Percentiles rank a stretch among this genome's conserved stretches.
These are phyloP conservation scores for Aspergillus floridensis DNA, from an alignment of 2,329 filamentous ascomycete genomes.

Conservation along the genomic window DNA sequence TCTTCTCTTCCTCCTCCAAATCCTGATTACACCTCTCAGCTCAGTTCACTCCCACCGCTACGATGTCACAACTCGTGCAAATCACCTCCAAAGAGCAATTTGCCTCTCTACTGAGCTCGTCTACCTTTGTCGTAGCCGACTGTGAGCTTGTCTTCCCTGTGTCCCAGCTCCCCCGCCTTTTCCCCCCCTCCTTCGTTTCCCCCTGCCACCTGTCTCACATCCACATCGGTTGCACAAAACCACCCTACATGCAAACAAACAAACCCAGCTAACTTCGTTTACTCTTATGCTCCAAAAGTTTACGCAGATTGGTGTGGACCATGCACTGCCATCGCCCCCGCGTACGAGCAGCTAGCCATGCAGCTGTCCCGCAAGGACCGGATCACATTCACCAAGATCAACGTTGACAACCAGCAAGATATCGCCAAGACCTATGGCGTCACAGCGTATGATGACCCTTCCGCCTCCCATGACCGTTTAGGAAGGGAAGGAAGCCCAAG, in stretches of 20 bases:
- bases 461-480: neutral
- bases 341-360: conserved; percentile 73
- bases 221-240: conserved; percentile 9
- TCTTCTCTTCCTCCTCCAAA: conserved; percentile 14
- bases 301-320: conserved; percentile 83
- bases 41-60: conserved; percentile 18
- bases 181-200: conserved; percentile 4
- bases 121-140: conserved; percentile 79
- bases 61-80: conserved; percentile 44
- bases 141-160: conserved; percentile 59
- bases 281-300: conserved; percentile 54
- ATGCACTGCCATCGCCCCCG: conserved; percentile 78
- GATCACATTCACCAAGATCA: conserved; percentile 83
- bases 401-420: conserved; percentile 73
- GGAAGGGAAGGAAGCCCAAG: neutral
- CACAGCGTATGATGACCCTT: conserved; percentile 53
- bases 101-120: conserved; percentile 64
- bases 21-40: conserved; percentile 11
- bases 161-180: conserved; percentile 7
- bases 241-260: conserved; percentile 1
- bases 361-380: conserved; percentile 68
- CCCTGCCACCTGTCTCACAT: neutral
- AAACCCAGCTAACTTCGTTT: neutral
- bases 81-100: conserved; percentile 69
- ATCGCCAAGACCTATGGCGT: conserved; percentile 72